Evolutionary conservation across 768 basidiomycete species (phyloP), one percentile per base, ranked within the genome.

Genomic region (Rhodosporidiobolus odoratus): DNA sequence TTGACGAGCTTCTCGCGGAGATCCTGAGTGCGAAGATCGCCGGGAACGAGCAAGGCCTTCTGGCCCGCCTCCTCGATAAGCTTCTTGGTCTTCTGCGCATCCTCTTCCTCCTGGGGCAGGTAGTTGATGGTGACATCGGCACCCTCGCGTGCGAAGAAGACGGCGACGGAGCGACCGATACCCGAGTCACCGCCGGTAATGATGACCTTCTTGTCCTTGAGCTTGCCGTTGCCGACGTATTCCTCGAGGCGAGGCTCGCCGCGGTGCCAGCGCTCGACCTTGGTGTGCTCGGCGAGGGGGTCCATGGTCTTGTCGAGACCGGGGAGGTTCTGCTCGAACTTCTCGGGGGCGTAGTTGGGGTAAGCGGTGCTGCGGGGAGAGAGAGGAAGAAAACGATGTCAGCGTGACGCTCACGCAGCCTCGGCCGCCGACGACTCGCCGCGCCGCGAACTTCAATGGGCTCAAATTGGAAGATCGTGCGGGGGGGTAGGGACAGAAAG

Each of bases 61-160:
- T 78, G 77, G 79, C 80, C 72, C 79, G 78, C 83, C 76, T 80
- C 77, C 76, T 85, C 81, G 76, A 86, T 81, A 41, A 80, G 77
- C 32, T 78, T 80, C 75, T 86, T 84, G 19, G 83, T 82, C 57
- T 81, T 80, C 61, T 85, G 32, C 9, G 54, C 54, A 34, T 87
- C 86, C 54, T 82, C 79, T 68, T 83, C 80, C 76, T 87, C 87
- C 69, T 85, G 80, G 2, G 84, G 83, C 1, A 87, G 82, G 77
- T 86, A 83, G n/a, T 75, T 77, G 59, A 83, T 80, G 0, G 81
- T 80, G 1, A 83, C 75, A 38, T 80, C 80, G 13, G 84, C 78
- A 72, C 82, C 82, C 66, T 82, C 82, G 30, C 82, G 72, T 0
- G 81, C 81, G 37, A 82, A 79, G 74, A 79, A 77, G 47, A 75